Percentiles rank a stretch among this genome's conserved stretches.
Conservation (phyloP, 2,329 filamentous ascomycete species). For the Trichoderma atrobrunneum region DNA sequence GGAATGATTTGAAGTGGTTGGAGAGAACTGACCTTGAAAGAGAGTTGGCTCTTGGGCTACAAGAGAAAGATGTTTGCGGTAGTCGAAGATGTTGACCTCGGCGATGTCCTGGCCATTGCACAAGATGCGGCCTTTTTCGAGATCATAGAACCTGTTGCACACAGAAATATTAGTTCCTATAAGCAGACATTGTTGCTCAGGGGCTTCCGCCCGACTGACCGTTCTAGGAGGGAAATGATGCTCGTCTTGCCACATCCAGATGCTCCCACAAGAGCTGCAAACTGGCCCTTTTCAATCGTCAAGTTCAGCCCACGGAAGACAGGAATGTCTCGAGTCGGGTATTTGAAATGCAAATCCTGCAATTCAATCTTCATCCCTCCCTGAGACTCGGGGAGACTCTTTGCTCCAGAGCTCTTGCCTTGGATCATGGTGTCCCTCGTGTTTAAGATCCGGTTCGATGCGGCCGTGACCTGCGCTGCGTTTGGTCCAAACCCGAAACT, state of each 20-base stretch:
- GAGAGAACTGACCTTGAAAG: constrained; percentile 54
- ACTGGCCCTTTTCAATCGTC: constrained; percentile 65
- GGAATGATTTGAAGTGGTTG: too few species aligned
- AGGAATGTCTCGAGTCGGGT: constrained; percentile 55
- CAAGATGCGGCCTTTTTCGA: constrained; percentile 60
- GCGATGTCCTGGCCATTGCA: constrained; percentile 61
- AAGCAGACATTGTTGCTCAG: background rate
- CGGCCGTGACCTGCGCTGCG: constrained; percentile 56
- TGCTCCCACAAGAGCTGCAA: constrained; percentile 67
- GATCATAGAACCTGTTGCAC: constrained; percentile 63
- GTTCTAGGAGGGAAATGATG: constrained; percentile 62
- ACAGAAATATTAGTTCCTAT: background rate
- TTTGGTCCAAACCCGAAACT: constrained; percentile 67
- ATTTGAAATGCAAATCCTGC: constrained; percentile 56
- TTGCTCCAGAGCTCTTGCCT: constrained; percentile 31
- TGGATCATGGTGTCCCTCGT: constrained; percentile 44
- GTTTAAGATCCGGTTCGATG: constrained; percentile 58
- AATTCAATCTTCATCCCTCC: constrained; percentile 57
- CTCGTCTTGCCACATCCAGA: constrained; percentile 72
- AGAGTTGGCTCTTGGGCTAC: constrained; percentile 74
- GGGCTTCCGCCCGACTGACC: constrained; percentile 21
- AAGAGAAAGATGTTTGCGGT: constrained; percentile 64
- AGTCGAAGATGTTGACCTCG: constrained; percentile 57
- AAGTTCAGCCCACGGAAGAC: constrained; percentile 62
- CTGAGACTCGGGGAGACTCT: constrained; percentile 43